Conservation (phyloP, 2,329 filamentous ascomycete species). For the Clarireedia monteithiana region DNA sequence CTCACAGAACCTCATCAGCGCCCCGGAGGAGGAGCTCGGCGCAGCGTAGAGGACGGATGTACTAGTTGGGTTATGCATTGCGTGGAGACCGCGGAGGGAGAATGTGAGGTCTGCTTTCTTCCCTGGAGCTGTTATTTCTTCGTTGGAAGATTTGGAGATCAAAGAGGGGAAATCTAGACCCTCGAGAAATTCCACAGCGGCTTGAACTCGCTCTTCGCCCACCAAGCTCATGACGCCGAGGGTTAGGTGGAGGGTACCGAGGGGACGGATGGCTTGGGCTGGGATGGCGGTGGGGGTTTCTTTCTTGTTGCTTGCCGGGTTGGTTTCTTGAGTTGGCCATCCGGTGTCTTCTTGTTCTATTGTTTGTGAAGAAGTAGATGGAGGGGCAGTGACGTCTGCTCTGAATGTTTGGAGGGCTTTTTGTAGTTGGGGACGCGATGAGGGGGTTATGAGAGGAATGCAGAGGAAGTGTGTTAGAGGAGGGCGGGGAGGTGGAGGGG, state of each 20-base stretch:
- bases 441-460: conserved; percentile 58
- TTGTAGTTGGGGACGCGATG: conserved; percentile 58
- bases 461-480: conserved; percentile 67
- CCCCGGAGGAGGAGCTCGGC: conserved; percentile 45
- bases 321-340: neutral
- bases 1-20: conserved; percentile 49
- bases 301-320: no score
- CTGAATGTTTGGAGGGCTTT: conserved; percentile 33
- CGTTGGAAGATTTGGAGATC: conserved; percentile 18
- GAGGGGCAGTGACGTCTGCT: neutral
- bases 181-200: conserved; percentile 38
- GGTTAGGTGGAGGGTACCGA: conserved; percentile 78
- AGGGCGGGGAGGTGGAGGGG: conserved; percentile 24
- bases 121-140: no score
- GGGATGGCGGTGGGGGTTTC: conserved; percentile 39
- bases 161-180: conserved; percentile 35
- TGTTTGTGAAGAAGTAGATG: neutral
- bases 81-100: conserved; percentile 46
- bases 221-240: conserved; percentile 76
- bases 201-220: conserved; percentile 38
- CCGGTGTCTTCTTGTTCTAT: neutral
- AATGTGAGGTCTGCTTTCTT: conserved; percentile 23
- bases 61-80: conserved; percentile 49
- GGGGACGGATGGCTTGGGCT: conserved; percentile 60
- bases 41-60: conserved; percentile 59